These are phyloP conservation scores for Opeltia flavorubescens DNA, from an alignment of 495 filamentous ascomycete genomes.

Conservation along the genomic window DNA sequence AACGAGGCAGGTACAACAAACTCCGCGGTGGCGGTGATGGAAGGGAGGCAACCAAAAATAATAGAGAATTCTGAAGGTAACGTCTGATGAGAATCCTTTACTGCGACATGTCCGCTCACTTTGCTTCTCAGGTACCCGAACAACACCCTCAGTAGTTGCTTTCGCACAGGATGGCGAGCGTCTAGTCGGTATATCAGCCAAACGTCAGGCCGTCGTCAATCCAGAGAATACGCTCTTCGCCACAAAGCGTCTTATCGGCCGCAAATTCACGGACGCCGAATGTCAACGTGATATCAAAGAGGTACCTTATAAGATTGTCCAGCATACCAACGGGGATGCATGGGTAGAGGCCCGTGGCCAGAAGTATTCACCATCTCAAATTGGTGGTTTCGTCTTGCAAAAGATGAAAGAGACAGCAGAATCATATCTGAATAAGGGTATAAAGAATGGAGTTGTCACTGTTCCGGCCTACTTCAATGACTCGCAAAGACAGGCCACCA, in stretches of 20 bases:
- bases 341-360: conserved; percentile 94
- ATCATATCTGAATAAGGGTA: conserved; percentile 69
- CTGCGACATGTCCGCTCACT: conserved; percentile 1
- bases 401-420: conserved; percentile 99
- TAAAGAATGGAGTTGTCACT: conserved; percentile 93
- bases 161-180: conserved; percentile 97
- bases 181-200: conserved; percentile 92
- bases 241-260: conserved; percentile 98
- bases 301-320: conserved; percentile 98
- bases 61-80: conserved; percentile 95
- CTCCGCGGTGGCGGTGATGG: conserved; percentile 95
- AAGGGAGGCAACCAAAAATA: conserved; percentile 87
- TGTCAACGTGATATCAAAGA: conserved; percentile 97
- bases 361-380: conserved; percentile 96
- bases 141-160: conserved; percentile 92
- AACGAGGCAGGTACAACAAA: conserved; percentile 70
- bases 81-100: conserved; percentile 11
- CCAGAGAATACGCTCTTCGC: conserved; percentile 98
- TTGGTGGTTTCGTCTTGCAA: conserved; percentile 90
- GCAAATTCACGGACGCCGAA: conserved; percentile 92
- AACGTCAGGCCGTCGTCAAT: conserved; percentile 98
- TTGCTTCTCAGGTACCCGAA: conserved; percentile 58
- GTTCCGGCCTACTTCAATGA: conserved; percentile 98
- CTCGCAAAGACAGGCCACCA: conserved; percentile 93
- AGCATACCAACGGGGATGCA: conserved; percentile 94